These are phyloP conservation scores for Trichoderma sp. DNA, from an alignment of 2,329 filamentous ascomycete species.

Conservation along the genomic window DNA sequence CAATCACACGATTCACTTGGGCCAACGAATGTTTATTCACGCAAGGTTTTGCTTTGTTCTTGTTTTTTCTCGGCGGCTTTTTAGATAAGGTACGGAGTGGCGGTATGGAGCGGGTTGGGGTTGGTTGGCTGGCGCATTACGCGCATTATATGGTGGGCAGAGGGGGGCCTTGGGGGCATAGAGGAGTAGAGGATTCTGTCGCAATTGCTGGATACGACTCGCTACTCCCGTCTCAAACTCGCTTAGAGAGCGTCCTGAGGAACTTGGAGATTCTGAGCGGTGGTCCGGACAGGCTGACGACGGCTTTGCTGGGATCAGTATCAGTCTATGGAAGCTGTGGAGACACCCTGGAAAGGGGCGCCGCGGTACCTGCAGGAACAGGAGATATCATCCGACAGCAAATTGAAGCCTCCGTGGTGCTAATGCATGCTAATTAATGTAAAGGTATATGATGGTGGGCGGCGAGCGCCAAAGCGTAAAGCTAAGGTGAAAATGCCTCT, in stretches of 20 bases:
- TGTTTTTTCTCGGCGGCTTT: neutral
- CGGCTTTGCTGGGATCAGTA: slow-evolving; percentile 5
- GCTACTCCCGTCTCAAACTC: slow-evolving; percentile 7
- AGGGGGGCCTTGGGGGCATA: neutral
- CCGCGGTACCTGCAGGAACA: slow-evolving; percentile 18
- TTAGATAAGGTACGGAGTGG: neutral
- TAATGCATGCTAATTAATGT: slow-evolving; percentile 1
- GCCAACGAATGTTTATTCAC: neutral
- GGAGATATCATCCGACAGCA: slow-evolving; percentile 9
- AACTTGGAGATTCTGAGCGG: slow-evolving; percentile 1
- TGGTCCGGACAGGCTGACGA: slow-evolving; percentile 9
- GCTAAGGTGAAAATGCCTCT: neutral
- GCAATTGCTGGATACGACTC: neutral
- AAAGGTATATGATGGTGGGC: neutral
- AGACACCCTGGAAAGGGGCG: slow-evolving; percentile 17
- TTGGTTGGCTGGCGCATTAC: slow-evolving; percentile 10
- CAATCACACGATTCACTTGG: neutral
- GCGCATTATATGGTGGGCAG: slow-evolving; percentile 14
- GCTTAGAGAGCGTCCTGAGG: slow-evolving; percentile 12
- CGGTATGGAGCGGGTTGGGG: neutral
- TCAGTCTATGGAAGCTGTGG: slow-evolving; percentile 14
- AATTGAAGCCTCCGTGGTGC: neutral
- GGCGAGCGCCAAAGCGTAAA: neutral
- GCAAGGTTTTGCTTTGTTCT: neutral
- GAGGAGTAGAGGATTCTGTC: neutral